Evolutionary conservation across 2,329 filamentous ascomycete genomes (phyloP).

Genomic region (Lachnellula hyalina): DNA sequence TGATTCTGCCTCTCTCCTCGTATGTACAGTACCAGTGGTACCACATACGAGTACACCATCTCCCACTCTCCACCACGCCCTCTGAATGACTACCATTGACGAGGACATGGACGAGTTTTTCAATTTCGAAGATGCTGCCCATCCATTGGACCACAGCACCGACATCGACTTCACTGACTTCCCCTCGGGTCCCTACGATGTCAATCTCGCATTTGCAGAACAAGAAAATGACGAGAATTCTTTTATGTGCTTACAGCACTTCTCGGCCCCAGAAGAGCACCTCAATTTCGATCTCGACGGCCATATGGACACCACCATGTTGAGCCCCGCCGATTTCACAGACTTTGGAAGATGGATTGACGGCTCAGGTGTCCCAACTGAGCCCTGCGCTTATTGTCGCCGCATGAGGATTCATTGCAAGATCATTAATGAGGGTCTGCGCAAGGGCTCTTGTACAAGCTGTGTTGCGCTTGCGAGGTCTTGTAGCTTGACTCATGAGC

Average conservation of each 20-base stretch:
- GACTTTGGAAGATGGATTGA: constrained; percentile 31
- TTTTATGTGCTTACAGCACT: constrained; percentile 55
- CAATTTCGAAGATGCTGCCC: constrained; percentile 51
- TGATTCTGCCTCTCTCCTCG: constrained; percentile 9
- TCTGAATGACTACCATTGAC: constrained; percentile 37
- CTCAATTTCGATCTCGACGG: constrained; percentile 30
- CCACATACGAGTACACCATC: not conserved
- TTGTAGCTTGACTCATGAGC: constrained; percentile 49
- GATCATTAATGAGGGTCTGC: constrained; percentile 52
- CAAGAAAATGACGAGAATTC: constrained; percentile 55
- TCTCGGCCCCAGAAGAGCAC: constrained; percentile 38
- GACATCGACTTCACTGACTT: constrained; percentile 16
- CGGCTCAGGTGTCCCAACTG: constrained; percentile 23
- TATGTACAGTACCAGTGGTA: not conserved
- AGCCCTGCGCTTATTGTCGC: constrained; percentile 49
- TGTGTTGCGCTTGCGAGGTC: constrained; percentile 54
- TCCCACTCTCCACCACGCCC: constrained; percentile 15
- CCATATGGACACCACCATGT: constrained; percentile 29
- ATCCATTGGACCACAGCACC: constrained; percentile 7
- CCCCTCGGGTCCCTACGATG: constrained; percentile 32
- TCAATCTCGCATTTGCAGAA: constrained; percentile 51
- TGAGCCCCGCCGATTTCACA: constrained; percentile 40
- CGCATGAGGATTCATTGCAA: constrained; percentile 54
- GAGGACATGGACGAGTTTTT: constrained; percentile 55
- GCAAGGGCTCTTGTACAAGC: constrained; percentile 56